phyloP scores from a whole-genome alignment of 2,329 filamentous ascomycete species.

The Colletotrichum navitas region DNA sequence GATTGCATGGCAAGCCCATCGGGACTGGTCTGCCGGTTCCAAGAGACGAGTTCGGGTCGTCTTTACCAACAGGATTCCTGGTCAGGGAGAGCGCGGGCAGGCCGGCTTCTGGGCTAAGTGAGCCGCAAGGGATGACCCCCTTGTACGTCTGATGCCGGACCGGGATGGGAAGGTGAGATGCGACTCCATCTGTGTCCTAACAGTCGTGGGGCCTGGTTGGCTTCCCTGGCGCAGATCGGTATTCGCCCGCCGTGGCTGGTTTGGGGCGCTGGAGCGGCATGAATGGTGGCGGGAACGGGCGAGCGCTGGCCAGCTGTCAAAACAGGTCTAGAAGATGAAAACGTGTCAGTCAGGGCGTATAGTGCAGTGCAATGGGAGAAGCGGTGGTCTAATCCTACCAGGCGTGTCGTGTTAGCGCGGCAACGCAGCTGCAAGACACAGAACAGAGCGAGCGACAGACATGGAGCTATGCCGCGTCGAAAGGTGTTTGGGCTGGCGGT shows the following conservation, averaged over 20 bases:
- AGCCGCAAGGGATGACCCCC: constrained; percentile 24
- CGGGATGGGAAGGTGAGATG: constrained; percentile 33
- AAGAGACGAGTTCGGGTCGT: constrained; percentile 2
- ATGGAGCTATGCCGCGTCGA: constrained; percentile 19
- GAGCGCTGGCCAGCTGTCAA: constrained; percentile 30
- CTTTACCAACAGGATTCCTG: constrained; percentile 21
- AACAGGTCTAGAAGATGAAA: constrained; percentile 9
- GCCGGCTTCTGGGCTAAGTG: constrained; percentile 18
- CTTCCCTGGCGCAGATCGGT: constrained; percentile 37
- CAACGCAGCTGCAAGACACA: constrained; percentile 19
- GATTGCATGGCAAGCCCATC: constrained; percentile 19
- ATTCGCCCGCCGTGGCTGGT: constrained; percentile 33
- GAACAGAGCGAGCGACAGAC: too few relatives aligned
- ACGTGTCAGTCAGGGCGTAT: background rate
- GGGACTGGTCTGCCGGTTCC: background rate
- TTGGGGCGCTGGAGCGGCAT: constrained; percentile 14
- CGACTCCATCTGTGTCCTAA: constrained; percentile 13
- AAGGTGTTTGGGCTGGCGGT: constrained; percentile 7
- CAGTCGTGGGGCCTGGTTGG: constrained; percentile 25
- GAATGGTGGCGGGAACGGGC: constrained; percentile 4
- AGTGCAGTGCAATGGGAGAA: background rate
- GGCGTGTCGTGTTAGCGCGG: background rate
- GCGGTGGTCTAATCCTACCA: background rate
- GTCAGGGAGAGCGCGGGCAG: constrained; percentile 8
- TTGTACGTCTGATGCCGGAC: constrained; percentile 31